A percentile compares a stretch with the other conserved stretches of the same genome.
These are phyloP conservation scores for Marasmius sp. DNA, from an alignment of 1,284 basidiomycete species.

Conservation along the genomic window DNA sequence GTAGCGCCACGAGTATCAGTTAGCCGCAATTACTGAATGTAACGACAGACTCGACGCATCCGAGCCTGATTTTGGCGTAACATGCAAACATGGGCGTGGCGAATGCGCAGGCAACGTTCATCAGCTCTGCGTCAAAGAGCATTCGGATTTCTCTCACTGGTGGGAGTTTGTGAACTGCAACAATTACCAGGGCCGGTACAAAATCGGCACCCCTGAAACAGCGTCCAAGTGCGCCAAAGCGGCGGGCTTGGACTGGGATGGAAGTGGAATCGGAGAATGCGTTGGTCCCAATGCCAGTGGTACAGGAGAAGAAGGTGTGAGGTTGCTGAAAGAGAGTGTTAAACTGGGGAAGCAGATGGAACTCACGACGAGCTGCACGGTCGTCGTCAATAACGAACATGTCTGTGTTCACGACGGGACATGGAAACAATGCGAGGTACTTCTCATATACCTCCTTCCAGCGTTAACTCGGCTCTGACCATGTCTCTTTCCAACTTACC, in stretches of 20 bases:
- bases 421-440: constrained; percentile 85
- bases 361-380: constrained; percentile 80
- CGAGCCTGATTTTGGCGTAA: constrained; percentile 69
- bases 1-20: constrained; percentile 22
- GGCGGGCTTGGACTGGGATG: constrained; percentile 65
- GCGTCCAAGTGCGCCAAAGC: constrained; percentile 65
- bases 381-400: constrained; percentile 67
- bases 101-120: constrained; percentile 90
- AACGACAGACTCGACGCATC: constrained; percentile 56
- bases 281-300: constrained; percentile 52
- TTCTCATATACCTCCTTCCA: constrained; percentile 24
- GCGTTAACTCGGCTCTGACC: background rate
- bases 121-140: constrained; percentile 73
- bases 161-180: constrained; percentile 78
- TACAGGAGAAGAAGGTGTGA: constrained; percentile 57
- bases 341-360: constrained; percentile 44
- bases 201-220: constrained; percentile 67
- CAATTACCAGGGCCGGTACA: constrained; percentile 65
- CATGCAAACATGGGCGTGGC: constrained; percentile 73
- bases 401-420: constrained; percentile 77
- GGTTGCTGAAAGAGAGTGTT: constrained; percentile 62
- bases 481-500: background rate
- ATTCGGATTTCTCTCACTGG: constrained; percentile 55
- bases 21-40: background rate
- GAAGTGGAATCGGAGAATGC: constrained; percentile 20